Conservation (phyloP, 1,139 yeast species). For the Scheffersomyces lignicola region DNA sequence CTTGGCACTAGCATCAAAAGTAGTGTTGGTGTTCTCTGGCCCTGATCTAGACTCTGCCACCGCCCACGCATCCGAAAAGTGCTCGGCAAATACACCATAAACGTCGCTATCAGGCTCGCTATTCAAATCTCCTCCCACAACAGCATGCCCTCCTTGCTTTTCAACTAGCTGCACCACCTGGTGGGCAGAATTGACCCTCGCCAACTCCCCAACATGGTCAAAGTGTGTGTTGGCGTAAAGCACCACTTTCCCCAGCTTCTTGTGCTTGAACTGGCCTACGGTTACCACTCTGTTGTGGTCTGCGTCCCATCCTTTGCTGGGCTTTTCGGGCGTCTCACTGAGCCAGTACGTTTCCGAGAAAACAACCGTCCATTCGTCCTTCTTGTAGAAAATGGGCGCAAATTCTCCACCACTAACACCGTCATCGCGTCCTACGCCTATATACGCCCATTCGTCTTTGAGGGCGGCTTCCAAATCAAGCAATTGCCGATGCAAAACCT, state of each 20-base stretch:
- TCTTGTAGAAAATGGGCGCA: slow-evolving; percentile 41
- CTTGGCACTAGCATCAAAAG: neutral
- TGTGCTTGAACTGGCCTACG: slow-evolving; percentile 30
- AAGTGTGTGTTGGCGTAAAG: slow-evolving; percentile 46
- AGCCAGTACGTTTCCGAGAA: slow-evolving; percentile 42
- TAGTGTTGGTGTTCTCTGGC: neutral
- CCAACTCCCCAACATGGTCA: slow-evolving; percentile 44
- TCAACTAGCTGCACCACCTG: slow-evolving; percentile 33
- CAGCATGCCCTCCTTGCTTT: slow-evolving; percentile 25
- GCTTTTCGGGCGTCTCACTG: slow-evolving; percentile 36
- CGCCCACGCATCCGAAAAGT: slow-evolving; percentile 25
- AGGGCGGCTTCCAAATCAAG: slow-evolving; percentile 24
- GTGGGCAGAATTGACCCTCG: slow-evolving; percentile 31
- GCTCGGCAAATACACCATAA: slow-evolving; percentile 31
- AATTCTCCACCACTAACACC: slow-evolving; percentile 44
- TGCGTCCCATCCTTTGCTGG: slow-evolving; percentile 44
- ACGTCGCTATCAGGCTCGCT: slow-evolving; percentile 44
- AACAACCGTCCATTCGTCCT: slow-evolving; percentile 26
- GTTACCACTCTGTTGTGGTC: slow-evolving; percentile 42
- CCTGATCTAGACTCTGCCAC: neutral
- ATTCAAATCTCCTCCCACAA: slow-evolving; percentile 44
- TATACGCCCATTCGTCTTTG: slow-evolving; percentile 33
- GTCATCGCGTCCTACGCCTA: slow-evolving; percentile 49
- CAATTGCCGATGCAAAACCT: slow-evolving; percentile 29
- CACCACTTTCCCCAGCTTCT: slow-evolving; percentile 14